Percentiles rank a stretch among this genome's conserved stretches.
phyloP scores from a whole-genome alignment of 305 asterid species.

The Ajuga reptans region DNA sequence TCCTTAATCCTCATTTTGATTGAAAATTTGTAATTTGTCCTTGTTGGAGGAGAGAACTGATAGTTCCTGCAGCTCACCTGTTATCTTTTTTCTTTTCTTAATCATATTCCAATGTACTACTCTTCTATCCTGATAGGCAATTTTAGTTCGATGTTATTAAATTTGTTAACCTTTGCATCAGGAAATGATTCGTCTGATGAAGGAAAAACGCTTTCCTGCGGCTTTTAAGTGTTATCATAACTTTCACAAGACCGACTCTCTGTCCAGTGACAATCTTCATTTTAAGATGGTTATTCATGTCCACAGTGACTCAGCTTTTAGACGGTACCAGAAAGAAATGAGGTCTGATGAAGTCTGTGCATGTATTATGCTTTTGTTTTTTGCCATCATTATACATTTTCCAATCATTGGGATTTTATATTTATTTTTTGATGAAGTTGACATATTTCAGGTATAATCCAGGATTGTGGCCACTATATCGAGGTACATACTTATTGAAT shows the following conservation, averaged over 20 bases:
- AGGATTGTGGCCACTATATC: slow-evolving; percentile 93
- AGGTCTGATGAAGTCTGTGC: slow-evolving; percentile 41
- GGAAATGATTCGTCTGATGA: slow-evolving; percentile 89
- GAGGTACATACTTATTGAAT: slow-evolving; percentile 49
- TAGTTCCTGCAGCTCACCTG: neutral
- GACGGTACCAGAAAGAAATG: slow-evolving; percentile 95
- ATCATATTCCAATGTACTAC: neutral
- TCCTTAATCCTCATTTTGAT: slow-evolving; percentile 3
- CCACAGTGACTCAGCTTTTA: slow-evolving; percentile 80
- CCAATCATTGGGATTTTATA: slow-evolving; percentile 17
- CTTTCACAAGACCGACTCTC: slow-evolving; percentile 55
- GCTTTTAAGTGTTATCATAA: slow-evolving; percentile 81
- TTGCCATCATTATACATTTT: neutral
- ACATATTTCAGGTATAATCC: slow-evolving; percentile 64
- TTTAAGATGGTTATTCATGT: slow-evolving; percentile 96
- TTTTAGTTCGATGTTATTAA: slow-evolving; percentile 9
- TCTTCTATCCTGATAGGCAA: slow-evolving; percentile 7
- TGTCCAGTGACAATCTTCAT: slow-evolving; percentile 64
- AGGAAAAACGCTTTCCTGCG: slow-evolving; percentile 68
- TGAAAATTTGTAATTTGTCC: neutral
- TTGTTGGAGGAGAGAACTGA: neutral
- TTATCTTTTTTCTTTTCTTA: neutral
- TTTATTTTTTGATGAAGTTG: slow-evolving; percentile 11
- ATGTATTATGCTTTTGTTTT: neutral
- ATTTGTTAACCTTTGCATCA: slow-evolving; percentile 29